Evolutionary conservation across 352 stramenopile species (phyloP).

Genomic region (Globisporangium barbulae): DNA sequence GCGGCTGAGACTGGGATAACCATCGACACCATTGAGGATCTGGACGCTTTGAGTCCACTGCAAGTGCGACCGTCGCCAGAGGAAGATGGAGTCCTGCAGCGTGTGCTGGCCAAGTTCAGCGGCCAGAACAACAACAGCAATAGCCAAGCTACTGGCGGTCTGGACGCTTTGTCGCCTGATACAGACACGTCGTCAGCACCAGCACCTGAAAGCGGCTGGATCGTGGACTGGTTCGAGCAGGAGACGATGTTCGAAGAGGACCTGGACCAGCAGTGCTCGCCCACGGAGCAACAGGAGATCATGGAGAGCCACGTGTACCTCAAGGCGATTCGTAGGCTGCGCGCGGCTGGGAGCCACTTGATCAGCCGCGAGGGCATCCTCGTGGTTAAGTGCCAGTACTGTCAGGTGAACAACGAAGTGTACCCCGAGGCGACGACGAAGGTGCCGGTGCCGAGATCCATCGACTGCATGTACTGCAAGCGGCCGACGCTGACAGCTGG

Average conservation of each 20-base stretch:
- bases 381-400: constrained; percentile 53
- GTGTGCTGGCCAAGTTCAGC: constrained; percentile 45
- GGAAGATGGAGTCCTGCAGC: constrained; percentile 48
- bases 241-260: constrained; percentile 90
- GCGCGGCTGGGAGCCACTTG: constrained; percentile 26
- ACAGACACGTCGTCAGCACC: constrained; percentile 4
- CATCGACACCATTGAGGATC: constrained; percentile 18
- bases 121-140: constrained; percentile 16
- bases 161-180: background rate
- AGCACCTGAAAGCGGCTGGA: constrained; percentile 25
- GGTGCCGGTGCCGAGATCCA: constrained; percentile 50
- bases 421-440: constrained; percentile 54
- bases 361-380: constrained; percentile 50
- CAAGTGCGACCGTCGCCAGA: constrained; percentile 21
- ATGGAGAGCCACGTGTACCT: constrained; percentile 65
- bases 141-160: background rate
- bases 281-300: constrained; percentile 68
- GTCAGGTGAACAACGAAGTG: constrained; percentile 56
- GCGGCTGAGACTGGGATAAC: background rate
- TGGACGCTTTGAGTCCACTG: constrained; percentile 4
- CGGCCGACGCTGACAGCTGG: constrained; percentile 34
- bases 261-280: constrained; percentile 72
- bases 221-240: constrained; percentile 87
- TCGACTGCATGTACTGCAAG: constrained; percentile 73
- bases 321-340: constrained; percentile 60